These are phyloP conservation scores for Penicillium cataractarum DNA, from an alignment of 495 filamentous ascomycete species.

Conservation along the genomic window DNA sequence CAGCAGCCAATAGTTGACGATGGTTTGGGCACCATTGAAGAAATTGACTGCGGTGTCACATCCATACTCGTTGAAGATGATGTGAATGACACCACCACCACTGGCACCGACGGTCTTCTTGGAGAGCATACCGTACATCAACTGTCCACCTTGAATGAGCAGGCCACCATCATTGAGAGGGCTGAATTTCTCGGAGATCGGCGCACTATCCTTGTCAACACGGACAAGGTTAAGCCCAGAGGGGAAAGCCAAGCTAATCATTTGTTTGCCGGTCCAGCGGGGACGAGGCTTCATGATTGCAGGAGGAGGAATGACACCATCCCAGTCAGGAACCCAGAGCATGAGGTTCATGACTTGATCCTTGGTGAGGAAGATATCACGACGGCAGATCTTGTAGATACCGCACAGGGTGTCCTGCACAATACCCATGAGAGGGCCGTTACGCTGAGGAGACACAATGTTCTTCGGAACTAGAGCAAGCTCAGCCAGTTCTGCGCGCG, in stretches of 20 bases:
- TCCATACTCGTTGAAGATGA: slow-evolving; percentile 94
- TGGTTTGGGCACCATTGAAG: slow-evolving; percentile 91
- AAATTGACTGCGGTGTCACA: slow-evolving; percentile 82
- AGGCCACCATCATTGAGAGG: slow-evolving; percentile 80
- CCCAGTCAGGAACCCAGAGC: slow-evolving; percentile 97
- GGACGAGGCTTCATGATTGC: slow-evolving; percentile 90
- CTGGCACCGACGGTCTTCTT: slow-evolving; percentile 94
- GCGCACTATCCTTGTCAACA: slow-evolving; percentile 56
- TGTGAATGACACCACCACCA: slow-evolving; percentile 87
- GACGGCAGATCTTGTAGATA: slow-evolving; percentile 93
- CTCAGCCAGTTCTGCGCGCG: slow-evolving; percentile 87
- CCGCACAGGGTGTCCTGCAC: slow-evolving; percentile 97
- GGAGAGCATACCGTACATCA: slow-evolving; percentile 85
- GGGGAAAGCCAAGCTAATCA: slow-evolving; percentile 91
- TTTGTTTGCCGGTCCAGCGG: slow-evolving; percentile 98
- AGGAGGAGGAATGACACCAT: slow-evolving; percentile 88
- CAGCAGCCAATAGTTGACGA: slow-evolving; percentile 96
- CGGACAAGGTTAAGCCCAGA: slow-evolving; percentile 79
- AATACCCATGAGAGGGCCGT: slow-evolving; percentile 98
- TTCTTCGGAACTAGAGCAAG: slow-evolving; percentile 96
- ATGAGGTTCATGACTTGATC: slow-evolving; percentile 94
- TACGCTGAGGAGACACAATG: slow-evolving; percentile 96
- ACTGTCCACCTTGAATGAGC: slow-evolving; percentile 80
- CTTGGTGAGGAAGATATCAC: slow-evolving; percentile 87
- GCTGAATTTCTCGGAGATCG: slow-evolving; percentile 55